Conservation (phyloP, 345 rosid genomes). For the Excoecaria agallocha region DNA sequence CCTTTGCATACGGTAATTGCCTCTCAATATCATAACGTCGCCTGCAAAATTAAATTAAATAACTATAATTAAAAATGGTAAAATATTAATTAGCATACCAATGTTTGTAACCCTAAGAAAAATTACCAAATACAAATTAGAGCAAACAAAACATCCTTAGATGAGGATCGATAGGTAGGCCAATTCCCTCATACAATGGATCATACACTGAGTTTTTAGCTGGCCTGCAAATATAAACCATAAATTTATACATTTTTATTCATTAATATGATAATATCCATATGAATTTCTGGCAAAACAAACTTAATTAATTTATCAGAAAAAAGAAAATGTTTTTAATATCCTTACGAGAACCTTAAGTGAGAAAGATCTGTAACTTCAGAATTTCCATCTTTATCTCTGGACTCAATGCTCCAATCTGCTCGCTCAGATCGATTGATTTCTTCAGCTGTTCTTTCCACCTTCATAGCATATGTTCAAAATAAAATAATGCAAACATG, state of each 20-base stretch:
- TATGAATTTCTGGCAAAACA: no score
- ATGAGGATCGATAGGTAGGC: constrained; percentile 44
- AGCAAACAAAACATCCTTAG: constrained; percentile 26
- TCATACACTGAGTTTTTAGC: constrained; percentile 25
- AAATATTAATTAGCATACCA: no score
- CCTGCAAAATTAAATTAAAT: neutral
- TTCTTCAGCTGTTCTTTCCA: neutral
- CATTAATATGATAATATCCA: neutral
- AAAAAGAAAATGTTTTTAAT: no score
- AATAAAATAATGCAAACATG: neutral
- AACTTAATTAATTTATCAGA: no score
- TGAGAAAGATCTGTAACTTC: neutral
- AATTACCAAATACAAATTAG: neutral
- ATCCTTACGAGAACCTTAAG: neutral
- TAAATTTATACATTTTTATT: neutral
- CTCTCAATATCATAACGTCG: neutral
- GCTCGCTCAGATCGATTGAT: neutral
- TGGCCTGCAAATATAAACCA: constrained; percentile 14
- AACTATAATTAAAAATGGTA: neutral
- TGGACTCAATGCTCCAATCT: neutral
- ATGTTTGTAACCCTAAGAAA: no score
- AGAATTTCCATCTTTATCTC: neutral
- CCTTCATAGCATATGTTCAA: neutral
- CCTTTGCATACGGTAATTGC: neutral
- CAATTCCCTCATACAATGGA: constrained; percentile 31